Conservation (phyloP, 2,329 filamentous ascomycete species). For the Verticillium nonalfalfae region DNA sequence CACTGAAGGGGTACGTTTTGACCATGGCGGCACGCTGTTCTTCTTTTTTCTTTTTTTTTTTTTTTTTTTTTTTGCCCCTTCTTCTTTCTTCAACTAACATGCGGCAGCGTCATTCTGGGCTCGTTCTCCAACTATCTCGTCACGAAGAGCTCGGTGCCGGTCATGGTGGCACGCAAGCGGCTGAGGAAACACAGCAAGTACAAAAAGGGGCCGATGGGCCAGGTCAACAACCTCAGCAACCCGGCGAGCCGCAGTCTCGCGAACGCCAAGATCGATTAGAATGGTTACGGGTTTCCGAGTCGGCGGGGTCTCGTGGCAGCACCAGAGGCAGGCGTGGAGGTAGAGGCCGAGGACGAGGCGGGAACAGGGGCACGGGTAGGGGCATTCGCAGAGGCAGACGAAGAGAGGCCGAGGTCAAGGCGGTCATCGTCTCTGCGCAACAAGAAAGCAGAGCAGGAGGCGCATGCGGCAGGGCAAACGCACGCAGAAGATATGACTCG, state of each 20-base stretch:
- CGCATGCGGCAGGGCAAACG: neutral
- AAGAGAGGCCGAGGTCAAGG: neutral
- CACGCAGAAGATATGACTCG: neutral
- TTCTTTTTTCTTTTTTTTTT: too few species aligned
- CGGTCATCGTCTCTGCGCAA: neutral
- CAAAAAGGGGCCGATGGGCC: constrained; percentile 61
- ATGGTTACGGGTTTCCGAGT: constrained; percentile 4
- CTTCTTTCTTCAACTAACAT: neutral
- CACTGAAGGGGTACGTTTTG: constrained; percentile 75
- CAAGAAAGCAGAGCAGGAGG: neutral
- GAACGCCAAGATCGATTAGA: constrained; percentile 68
- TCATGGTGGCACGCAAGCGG: constrained; percentile 95
- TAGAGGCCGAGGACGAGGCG: neutral
- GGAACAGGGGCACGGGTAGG: neutral
- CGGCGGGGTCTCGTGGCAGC: neutral
- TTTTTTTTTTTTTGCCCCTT: too few species aligned
- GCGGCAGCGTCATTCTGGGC: constrained; percentile 74
- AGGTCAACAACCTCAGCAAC: constrained; percentile 76
- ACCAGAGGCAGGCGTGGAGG: too few species aligned
- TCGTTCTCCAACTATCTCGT: constrained; percentile 98
- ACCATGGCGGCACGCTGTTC: neutral
- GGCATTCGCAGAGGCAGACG: constrained; percentile 2
- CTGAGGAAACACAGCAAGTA: constrained; percentile 82
- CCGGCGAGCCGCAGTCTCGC: constrained; percentile 61
- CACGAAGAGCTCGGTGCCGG: constrained; percentile 91